phyloP scores from a whole-genome alignment of 352 stramenopile species.

The Lagenidium sp. region DNA sequence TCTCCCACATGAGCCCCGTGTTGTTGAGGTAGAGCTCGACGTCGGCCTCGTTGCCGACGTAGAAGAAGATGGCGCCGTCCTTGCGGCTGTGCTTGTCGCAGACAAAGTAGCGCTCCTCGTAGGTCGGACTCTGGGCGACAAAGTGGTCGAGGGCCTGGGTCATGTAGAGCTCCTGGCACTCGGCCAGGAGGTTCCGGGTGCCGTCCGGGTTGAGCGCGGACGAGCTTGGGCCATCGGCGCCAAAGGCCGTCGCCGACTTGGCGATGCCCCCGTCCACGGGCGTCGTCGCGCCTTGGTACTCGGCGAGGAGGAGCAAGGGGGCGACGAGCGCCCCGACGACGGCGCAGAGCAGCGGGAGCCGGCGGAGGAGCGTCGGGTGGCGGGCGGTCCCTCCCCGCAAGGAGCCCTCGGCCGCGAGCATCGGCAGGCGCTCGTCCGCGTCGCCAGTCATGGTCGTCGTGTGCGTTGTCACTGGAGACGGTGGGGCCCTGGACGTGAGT shows the following conservation, averaged over 20 bases:
- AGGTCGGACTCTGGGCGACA: conserved; percentile 40
- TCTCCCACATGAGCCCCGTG: conserved; percentile 95
- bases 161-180: conserved; percentile 70
- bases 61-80: conserved; percentile 87
- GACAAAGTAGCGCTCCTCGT: conserved; percentile 87
- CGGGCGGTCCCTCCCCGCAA: conserved; percentile 1
- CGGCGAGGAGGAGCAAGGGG: conserved; percentile 21
- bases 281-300: conserved; percentile 8
- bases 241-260: background rate
- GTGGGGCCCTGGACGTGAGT: too few species aligned
- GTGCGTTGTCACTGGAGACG: background rate
- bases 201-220: conserved; percentile 30
- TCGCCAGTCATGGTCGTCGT: background rate
- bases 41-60: conserved; percentile 93
- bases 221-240: conserved; percentile 1
- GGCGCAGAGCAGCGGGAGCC: conserved; percentile 24
- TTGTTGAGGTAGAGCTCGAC: conserved; percentile 94
- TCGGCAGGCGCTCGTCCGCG: conserved; percentile 16
- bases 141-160: conserved; percentile 77
- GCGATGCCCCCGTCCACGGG: background rate
- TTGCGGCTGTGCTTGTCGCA: conserved; percentile 61
- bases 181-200: conserved; percentile 28
- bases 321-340: conserved; percentile 19
- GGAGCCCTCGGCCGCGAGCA: conserved; percentile 11
- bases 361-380: conserved; percentile 11